A percentile compares a stretch with the other conserved stretches of the same genome.
phyloP scores from a whole-genome alignment of 2,329 filamentous ascomycete genomes.

The Penicillium capsulatum region DNA sequence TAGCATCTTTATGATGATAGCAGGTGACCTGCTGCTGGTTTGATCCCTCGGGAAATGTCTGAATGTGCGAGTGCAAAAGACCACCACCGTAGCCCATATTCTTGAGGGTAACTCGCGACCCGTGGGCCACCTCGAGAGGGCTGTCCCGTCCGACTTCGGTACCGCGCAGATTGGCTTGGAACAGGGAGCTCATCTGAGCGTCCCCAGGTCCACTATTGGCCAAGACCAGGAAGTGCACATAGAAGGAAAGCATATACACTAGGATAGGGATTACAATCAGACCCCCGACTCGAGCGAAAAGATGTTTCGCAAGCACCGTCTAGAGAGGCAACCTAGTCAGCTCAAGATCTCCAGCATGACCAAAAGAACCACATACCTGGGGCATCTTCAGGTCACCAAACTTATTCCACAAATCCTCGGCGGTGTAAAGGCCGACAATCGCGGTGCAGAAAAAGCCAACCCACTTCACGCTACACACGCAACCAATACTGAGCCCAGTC shows the following conservation, averaged over 20 bases:
- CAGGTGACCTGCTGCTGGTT: constrained; percentile 95
- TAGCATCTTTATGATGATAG: constrained; percentile 99
- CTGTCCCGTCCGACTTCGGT: constrained; percentile 94
- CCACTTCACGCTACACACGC: constrained; percentile 97
- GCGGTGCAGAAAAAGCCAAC: constrained; percentile 95
- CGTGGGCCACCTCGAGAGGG: constrained; percentile 83
- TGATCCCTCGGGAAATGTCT: constrained; percentile 93
- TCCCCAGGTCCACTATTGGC: constrained; percentile 93
- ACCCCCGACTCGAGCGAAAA: constrained; percentile 74
- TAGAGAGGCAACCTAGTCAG: constrained; percentile 34
- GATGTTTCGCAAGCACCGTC: constrained; percentile 68
- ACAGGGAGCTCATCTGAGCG: constrained; percentile 99
- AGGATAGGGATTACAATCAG: constrained; percentile 83
- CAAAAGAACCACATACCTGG: constrained; percentile 51
- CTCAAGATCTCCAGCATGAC: not conserved
- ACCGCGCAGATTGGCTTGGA: constrained; percentile 92
- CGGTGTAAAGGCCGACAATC: constrained; percentile 89
- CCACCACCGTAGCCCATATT: constrained; percentile 99
- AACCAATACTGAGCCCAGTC: constrained; percentile 92
- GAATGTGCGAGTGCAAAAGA: constrained; percentile 90
- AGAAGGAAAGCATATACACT: constrained; percentile 95
- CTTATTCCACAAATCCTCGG: constrained; percentile 96
- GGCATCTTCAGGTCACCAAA: constrained; percentile 94
- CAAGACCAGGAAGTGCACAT: constrained; percentile 87
- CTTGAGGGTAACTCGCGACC: constrained; percentile 88